Conservation (phyloP, 306 rosid species). For the Castanea sativa region DNA sequence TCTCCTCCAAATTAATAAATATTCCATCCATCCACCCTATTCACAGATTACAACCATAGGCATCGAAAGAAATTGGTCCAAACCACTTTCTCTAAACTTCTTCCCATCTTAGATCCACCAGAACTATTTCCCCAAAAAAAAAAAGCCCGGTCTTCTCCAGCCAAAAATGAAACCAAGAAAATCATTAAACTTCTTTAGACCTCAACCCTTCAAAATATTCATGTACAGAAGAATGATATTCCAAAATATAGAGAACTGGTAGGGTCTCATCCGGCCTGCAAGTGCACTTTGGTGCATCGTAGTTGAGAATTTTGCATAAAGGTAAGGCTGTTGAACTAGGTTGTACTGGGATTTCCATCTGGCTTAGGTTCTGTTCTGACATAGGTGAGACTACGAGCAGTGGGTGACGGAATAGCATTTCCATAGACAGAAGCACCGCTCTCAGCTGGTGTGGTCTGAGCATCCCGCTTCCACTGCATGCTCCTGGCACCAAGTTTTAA, state of each 20-base stretch:
- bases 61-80: neutral
- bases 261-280: constrained; percentile 8
- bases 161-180: neutral
- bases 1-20: neutral
- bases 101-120: neutral
- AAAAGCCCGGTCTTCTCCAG: neutral
- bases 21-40: neutral
- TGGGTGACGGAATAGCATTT: constrained; percentile 30
- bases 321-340: constrained; percentile 25
- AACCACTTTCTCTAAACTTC: neutral
- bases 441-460: constrained; percentile 50
- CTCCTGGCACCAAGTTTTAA: constrained; percentile 76
- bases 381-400: constrained; percentile 74
- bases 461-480: constrained; percentile 92
- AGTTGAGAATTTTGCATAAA: neutral
- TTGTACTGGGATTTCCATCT: constrained; percentile 45
- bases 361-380: constrained; percentile 85
- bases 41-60: neutral
- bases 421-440: constrained; percentile 38
- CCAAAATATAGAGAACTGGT: constrained; percentile 9
- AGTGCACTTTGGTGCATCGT: neutral
- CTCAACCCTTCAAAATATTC: constrained; percentile 33
- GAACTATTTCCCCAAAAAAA: neutral
- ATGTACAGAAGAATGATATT: constrained; percentile 41
- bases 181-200: constrained; percentile 15